phyloP scores from a whole-genome alignment of 371 early-diverging fungal genomes.

The Lichtheimia ornata region DNA sequence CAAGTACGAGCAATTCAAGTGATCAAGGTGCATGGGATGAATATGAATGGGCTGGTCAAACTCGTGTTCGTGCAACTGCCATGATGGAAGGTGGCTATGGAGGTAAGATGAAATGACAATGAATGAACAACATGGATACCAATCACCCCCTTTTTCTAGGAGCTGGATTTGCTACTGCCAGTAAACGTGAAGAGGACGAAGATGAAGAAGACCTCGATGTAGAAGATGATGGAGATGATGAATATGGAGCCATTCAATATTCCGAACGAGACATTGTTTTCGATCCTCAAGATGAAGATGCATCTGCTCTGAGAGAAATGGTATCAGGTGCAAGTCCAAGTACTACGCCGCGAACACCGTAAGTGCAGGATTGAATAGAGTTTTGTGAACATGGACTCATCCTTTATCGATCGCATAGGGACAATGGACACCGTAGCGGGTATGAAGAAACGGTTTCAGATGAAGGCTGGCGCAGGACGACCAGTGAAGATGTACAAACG shows the following conservation, averaged over 20 bases:
- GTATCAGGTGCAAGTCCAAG: slow-evolving; percentile 27
- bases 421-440: slow-evolving; percentile 23
- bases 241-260: slow-evolving; percentile 77
- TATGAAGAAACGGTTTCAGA: slow-evolving; percentile 44
- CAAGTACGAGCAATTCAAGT: neutral
- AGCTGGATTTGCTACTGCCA: slow-evolving; percentile 55
- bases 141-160: slow-evolving; percentile 25
- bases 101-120: slow-evolving; percentile 21
- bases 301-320: slow-evolving; percentile 49
- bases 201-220: slow-evolving; percentile 84
- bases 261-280: slow-evolving; percentile 63
- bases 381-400: neutral
- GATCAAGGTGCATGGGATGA: slow-evolving; percentile 57
- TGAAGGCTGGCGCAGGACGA: slow-evolving; percentile 27
- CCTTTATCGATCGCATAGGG: slow-evolving; percentile 10
- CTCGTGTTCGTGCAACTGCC: slow-evolving; percentile 78
- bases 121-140: too few species aligned
- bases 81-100: slow-evolving; percentile 82
- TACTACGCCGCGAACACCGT: slow-evolving; percentile 16
- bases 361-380: neutral
- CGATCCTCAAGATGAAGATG: slow-evolving; percentile 52
- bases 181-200: slow-evolving; percentile 63
- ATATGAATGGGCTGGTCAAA: slow-evolving; percentile 88
- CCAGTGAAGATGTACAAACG: slow-evolving; percentile 15
- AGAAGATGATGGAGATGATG: slow-evolving; percentile 74